These are phyloP conservation scores for Aulographum hederae DNA, from an alignment of 2,329 filamentous ascomycete genomes.

Conservation along the genomic window DNA sequence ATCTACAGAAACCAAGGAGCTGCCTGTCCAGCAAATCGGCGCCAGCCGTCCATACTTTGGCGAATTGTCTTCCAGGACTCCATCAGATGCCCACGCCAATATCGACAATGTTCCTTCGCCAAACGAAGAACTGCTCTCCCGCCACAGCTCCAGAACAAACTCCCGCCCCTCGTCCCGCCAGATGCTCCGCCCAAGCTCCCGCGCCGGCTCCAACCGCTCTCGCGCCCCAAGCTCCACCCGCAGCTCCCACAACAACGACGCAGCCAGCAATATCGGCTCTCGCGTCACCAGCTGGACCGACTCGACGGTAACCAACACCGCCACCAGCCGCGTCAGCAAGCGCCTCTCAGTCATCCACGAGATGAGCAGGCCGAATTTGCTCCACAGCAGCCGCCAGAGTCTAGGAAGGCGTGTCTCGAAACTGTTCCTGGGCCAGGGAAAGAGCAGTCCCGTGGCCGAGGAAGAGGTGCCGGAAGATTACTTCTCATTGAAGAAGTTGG, in stretches of 20 bases:
- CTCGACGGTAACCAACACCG: conserved; percentile 38
- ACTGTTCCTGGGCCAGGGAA: no score
- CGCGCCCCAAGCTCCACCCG: not conserved
- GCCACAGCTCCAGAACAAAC: not conserved
- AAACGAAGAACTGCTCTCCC: conserved; percentile 20
- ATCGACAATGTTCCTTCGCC: conserved; percentile 17
- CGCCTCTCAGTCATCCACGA: conserved; percentile 49
- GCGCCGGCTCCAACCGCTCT: not conserved
- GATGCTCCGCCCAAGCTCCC: no score
- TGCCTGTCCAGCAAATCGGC: conserved; percentile 36
- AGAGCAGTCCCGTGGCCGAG: no score
- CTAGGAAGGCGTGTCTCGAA: no score
- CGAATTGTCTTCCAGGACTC: conserved; percentile 8
- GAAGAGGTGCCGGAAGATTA: no score
- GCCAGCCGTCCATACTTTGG: conserved; percentile 22
- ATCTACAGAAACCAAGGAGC: conserved; percentile 10
- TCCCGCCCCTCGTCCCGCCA: not conserved
- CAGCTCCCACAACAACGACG: no score
- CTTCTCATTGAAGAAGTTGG: no score
- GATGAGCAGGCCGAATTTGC: conserved; percentile 25
- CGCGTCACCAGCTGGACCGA: conserved; percentile 56
- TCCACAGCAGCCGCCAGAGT: no score
- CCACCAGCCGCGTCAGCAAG: conserved; percentile 33
- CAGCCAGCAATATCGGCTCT: no score
- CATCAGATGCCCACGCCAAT: conserved; percentile 12